Conservation (phyloP, 2,329 filamentous ascomycete species). For the Coleophoma cylindrospora region DNA sequence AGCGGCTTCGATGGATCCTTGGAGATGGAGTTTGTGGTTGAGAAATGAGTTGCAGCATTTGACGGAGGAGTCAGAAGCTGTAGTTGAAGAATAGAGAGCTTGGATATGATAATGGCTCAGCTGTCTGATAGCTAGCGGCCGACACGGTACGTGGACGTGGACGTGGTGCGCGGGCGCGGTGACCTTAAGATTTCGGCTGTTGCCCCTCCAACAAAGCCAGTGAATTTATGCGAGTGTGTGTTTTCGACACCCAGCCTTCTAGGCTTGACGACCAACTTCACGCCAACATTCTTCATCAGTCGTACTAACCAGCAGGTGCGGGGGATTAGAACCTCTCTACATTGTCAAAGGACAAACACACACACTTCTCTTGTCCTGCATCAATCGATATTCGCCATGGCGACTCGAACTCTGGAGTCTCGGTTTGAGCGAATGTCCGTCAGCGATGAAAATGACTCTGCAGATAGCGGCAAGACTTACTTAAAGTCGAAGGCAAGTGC, state of each 20-base stretch:
- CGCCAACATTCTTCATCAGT: neutral
- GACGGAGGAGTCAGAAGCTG: neutral
- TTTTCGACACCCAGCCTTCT: neutral
- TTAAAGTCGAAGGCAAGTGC: conserved; percentile 70
- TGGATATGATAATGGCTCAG: too few species aligned
- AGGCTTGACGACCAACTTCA: conserved; percentile 1
- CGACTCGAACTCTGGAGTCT: conserved; percentile 74
- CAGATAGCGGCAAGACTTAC: conserved; percentile 48
- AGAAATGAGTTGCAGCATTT: too few species aligned
- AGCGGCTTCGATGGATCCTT: neutral
- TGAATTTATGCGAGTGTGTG: neutral
- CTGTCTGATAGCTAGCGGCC: too few species aligned
- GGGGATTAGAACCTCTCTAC: neutral
- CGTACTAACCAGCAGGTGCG: conserved; percentile 14
- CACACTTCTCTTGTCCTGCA: too few species aligned
- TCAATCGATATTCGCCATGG: conserved; percentile 41
- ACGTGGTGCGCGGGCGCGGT: too few species aligned
- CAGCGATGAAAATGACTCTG: conserved; percentile 76
- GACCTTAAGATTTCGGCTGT: neutral
- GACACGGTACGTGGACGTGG: too few species aligned
- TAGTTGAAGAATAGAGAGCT: neutral
- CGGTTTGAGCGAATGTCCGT: conserved; percentile 88
- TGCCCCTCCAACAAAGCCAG: conserved; percentile 2
- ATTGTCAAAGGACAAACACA: neutral
- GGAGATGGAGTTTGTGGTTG: too few species aligned